A percentile compares a stretch with the other conserved stretches of the same genome.
Conservation (phyloP, 2,329 filamentous ascomycete genomes). For the Chrysoporthe cubensis region DNA sequence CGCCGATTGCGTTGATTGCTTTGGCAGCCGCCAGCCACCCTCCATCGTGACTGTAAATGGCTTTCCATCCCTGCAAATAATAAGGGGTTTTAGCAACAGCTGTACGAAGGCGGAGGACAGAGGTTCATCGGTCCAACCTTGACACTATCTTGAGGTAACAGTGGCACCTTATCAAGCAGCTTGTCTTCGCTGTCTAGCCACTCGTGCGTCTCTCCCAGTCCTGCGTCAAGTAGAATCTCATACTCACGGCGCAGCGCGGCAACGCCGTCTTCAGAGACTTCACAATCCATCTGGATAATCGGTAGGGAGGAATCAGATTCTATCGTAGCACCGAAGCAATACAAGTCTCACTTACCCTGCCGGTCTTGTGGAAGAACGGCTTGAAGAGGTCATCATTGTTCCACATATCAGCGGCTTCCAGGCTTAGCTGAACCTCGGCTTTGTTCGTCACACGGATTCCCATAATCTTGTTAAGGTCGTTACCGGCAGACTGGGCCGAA, state of each 20-base stretch:
- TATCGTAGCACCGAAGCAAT: neutral
- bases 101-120: slow-evolving; percentile 1
- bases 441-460: slow-evolving; percentile 41
- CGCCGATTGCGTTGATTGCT: slow-evolving; percentile 50
- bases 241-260: slow-evolving; percentile 40
- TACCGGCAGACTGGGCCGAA: slow-evolving; percentile 49
- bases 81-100: neutral
- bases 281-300: slow-evolving; percentile 37
- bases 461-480: slow-evolving; percentile 54
- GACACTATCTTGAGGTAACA: slow-evolving; percentile 44
- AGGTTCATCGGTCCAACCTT: slow-evolving; percentile 34
- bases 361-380: slow-evolving; percentile 49
- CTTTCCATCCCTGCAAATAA: slow-evolving; percentile 47
- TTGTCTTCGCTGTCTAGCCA: slow-evolving; percentile 50
- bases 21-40: slow-evolving; percentile 53
- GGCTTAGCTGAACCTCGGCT: slow-evolving; percentile 38
- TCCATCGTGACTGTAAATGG: slow-evolving; percentile 46
- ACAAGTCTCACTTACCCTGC: slow-evolving; percentile 38
- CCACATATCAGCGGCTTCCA: slow-evolving; percentile 45
- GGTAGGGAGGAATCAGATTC: neutral
- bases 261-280: slow-evolving; percentile 39
- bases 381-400: slow-evolving; percentile 47
- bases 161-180: slow-evolving; percentile 45
- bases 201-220: slow-evolving; percentile 46
- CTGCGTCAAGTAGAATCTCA: slow-evolving; percentile 39